Conservation (phyloP, 306 rosid genomes). For the Sechiopsis laciniata region DNA sequence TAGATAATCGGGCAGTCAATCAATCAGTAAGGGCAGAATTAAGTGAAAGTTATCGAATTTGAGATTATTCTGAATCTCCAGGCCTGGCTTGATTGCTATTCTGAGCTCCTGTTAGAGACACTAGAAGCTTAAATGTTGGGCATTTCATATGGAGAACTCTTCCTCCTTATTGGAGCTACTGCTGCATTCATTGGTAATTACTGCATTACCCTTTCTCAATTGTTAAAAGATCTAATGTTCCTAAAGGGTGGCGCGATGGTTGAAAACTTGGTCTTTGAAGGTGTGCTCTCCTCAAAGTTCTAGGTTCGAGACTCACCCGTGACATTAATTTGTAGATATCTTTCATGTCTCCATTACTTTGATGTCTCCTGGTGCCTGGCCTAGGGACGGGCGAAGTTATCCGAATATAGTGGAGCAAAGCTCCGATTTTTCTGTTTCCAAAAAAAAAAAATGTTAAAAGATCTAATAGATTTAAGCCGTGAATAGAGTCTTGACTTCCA, state of each 20-base stretch:
- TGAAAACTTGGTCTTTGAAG: too few relatives aligned
- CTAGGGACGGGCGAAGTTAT: too few relatives aligned
- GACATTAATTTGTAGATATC: too few relatives aligned
- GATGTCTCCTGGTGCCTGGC: too few relatives aligned
- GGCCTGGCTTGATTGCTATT: conserved; percentile 7
- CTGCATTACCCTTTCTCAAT: conserved; percentile 13
- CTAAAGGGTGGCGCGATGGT: too few relatives aligned
- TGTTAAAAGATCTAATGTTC: neutral
- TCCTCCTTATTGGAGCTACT: conserved; percentile 40
- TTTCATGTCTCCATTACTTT: too few relatives aligned
- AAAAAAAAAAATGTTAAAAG: too few relatives aligned
- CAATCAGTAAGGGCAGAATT: neutral
- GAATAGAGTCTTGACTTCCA: conserved; percentile 14
- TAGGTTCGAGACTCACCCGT: too few relatives aligned
- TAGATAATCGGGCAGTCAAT: neutral
- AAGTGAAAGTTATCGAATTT: neutral
- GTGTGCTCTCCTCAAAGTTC: too few relatives aligned
- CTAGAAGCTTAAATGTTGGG: conserved; percentile 34
- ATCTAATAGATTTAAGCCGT: conserved; percentile 5
- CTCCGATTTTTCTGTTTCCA: too few relatives aligned
- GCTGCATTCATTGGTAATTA: conserved; percentile 35
- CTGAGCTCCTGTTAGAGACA: neutral
- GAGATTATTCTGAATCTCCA: neutral
- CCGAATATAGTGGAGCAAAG: too few relatives aligned
- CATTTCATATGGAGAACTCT: conserved; percentile 39